Base-by-base conservation (phyloP, 331 rosid species). In the Dryas integrifolia region DNA sequence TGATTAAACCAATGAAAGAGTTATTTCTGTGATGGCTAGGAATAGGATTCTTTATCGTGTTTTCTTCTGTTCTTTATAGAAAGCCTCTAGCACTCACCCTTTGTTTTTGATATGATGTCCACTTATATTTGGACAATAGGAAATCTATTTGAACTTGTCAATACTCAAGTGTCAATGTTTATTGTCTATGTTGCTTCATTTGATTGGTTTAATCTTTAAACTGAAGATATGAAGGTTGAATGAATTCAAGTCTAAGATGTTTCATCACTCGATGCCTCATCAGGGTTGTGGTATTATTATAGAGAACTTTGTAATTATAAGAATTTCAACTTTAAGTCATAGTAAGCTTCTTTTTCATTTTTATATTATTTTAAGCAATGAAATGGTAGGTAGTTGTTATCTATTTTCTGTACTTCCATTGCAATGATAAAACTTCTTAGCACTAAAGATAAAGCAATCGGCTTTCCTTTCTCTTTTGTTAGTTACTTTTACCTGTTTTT, bases 401-500 rank as follows among this genome's bases (percentile, higher is more conserved):
- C 15, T 51, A 6, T 51, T 51, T 14, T 16, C 56, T 51, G 6
- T 4, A 51, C 14, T 48, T 48, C 18, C 61, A 6, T 3, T 56
- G 38, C 39, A 18, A 24, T 53, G 58, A 53, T 15, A 49, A 9
- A 49, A 9, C 6, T 44, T 26, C 30, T 5, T 44, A 44, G 47
- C 9, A 44, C 3, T 49, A 12, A 0, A 1, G 4, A 13, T 38
- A 6, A 30, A 13, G n/a, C 30, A 10, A 30, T 59, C 66, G 13
- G 15, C 66, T n/a, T 15, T n/a, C 39, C 2, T 68, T 48, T 68
- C 44, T 43, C 66, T 49, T 55, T 49, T 70, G 39, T 62, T 26
- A 56, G 56, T 69, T 85, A 9, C 59, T 57, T 64, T 8, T 16
- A 15, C 30, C 51, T 45, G 6, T 62, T 53, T 49, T 55, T 45